These are phyloP conservation scores for Cladosporium sphaerospermum DNA, from an alignment of 2,329 filamentous ascomycete genomes.

Conservation along the genomic window DNA sequence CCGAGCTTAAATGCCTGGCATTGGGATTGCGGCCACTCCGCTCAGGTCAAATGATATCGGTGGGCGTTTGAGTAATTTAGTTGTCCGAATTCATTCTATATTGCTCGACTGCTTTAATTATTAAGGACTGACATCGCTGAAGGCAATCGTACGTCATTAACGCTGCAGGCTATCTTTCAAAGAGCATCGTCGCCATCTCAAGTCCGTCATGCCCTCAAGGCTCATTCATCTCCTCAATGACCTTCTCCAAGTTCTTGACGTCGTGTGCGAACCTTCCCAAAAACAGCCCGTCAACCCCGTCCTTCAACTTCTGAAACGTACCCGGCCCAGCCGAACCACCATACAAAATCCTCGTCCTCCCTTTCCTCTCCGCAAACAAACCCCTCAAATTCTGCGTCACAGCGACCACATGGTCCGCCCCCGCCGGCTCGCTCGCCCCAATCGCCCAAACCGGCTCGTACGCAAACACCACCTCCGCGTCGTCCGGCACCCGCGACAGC, in stretches of 20 bases:
- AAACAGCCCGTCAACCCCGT: conserved; percentile 73
- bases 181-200: too few species aligned
- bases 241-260: conserved; percentile 62
- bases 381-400: conserved; percentile 62
- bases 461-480: conserved; percentile 67
- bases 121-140: too few species aligned
- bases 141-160: too few species aligned
- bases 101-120: too few species aligned
- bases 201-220: background rate
- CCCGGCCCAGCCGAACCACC: conserved; percentile 79
- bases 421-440: conserved; percentile 65
- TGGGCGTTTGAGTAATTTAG: too few species aligned
- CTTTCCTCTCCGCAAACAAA: conserved; percentile 46
- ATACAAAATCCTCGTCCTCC: conserved; percentile 65
- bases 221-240: conserved; percentile 59
- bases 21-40: too few species aligned
- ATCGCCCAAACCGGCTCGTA: conserved; percentile 92
- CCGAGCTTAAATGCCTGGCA: too few species aligned
- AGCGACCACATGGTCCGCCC: conserved; percentile 63
- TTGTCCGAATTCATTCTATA: too few species aligned
- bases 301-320: conserved; percentile 60
- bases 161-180: too few species aligned
- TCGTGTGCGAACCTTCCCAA: conserved; percentile 77
- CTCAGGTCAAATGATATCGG: too few species aligned
- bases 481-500: conserved; percentile 52